phyloP scores from a whole-genome alignment of 192 early-diverging fungal genomes.

The Coemansia sp. region DNA sequence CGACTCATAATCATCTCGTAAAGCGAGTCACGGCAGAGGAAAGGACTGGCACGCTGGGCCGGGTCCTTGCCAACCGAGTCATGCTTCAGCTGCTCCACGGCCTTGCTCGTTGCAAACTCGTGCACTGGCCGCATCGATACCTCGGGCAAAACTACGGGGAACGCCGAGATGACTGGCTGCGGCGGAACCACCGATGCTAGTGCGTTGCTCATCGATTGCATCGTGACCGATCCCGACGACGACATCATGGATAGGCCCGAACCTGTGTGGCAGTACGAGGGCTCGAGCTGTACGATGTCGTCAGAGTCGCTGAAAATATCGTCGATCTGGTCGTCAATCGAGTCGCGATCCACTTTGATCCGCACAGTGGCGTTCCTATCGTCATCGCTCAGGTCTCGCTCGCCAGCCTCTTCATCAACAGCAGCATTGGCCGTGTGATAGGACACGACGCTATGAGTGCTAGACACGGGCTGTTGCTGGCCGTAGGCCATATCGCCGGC shows the following conservation, averaged over 20 bases:
- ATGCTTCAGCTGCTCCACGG: slow-evolving; percentile 15
- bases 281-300: slow-evolving; percentile 45
- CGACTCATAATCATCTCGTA: slow-evolving; percentile 58
- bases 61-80: slow-evolving; percentile 20
- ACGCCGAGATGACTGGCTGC: slow-evolving; percentile 37
- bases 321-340: slow-evolving; percentile 37
- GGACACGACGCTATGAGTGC: slow-evolving; percentile 30
- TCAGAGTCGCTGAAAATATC: slow-evolving; percentile 55
- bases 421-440: slow-evolving; percentile 34
- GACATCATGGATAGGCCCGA: slow-evolving; percentile 35
- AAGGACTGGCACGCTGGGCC: slow-evolving; percentile 29
- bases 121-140: slow-evolving; percentile 10
- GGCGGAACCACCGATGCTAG: slow-evolving; percentile 8
- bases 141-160: slow-evolving; percentile 33
- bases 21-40: slow-evolving; percentile 49
- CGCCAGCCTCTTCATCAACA: not conserved
- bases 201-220: slow-evolving; percentile 45
- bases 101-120: slow-evolving; percentile 8
- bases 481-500: slow-evolving; percentile 23
- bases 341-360: slow-evolving; percentile 37
- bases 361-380: slow-evolving; percentile 38
- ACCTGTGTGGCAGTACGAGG: slow-evolving; percentile 44
- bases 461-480: slow-evolving; percentile 23
- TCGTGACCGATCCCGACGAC: slow-evolving; percentile 33
- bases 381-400: not conserved